Conservation (phyloP, 2,329 filamentous ascomycete species). For the Fusarium bulbicola region DNA sequence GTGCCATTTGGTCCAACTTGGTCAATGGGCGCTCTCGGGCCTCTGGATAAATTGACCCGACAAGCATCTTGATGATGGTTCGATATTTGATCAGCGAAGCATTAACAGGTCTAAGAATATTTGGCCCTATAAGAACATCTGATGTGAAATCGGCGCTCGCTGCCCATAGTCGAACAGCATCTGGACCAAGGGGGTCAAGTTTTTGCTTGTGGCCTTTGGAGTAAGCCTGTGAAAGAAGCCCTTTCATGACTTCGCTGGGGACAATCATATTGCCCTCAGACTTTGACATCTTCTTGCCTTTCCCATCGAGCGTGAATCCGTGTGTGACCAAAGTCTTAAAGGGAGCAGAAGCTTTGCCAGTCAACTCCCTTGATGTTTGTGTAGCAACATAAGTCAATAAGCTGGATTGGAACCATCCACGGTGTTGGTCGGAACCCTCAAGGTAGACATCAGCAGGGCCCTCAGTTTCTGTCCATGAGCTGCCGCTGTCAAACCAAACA, state of each 20-base stretch:
- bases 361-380: slow-evolving; percentile 52
- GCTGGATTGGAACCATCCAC: slow-evolving; percentile 98
- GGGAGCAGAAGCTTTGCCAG: slow-evolving; percentile 61
- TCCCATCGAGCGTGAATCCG: slow-evolving; percentile 88
- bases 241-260: slow-evolving; percentile 85
- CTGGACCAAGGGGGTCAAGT: slow-evolving; percentile 81
- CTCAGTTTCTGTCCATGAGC: slow-evolving; percentile 78
- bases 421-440: slow-evolving; percentile 94
- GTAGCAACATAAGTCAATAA: slow-evolving; percentile 84
- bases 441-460: slow-evolving; percentile 84
- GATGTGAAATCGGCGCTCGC: slow-evolving; percentile 91
- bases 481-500: slow-evolving; percentile 99
- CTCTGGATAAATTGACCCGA: slow-evolving; percentile 75
- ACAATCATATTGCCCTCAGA: slow-evolving; percentile 89
- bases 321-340: slow-evolving; percentile 94
- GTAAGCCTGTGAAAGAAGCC: slow-evolving; percentile 75
- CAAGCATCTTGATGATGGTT: slow-evolving; percentile 87
- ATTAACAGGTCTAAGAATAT: slow-evolving; percentile 80
- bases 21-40: slow-evolving; percentile 62
- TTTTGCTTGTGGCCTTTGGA: slow-evolving; percentile 53
- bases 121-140: slow-evolving; percentile 83
- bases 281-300: slow-evolving; percentile 99
- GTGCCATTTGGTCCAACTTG: slow-evolving; percentile 76
- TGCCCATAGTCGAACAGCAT: slow-evolving; percentile 89
- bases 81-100: slow-evolving; percentile 85